A percentile compares a stretch with the other conserved stretches of the same genome.
These are phyloP conservation scores for Calocybe indica DNA, from an alignment of 768 basidiomycete genomes.

Conservation along the genomic window DNA sequence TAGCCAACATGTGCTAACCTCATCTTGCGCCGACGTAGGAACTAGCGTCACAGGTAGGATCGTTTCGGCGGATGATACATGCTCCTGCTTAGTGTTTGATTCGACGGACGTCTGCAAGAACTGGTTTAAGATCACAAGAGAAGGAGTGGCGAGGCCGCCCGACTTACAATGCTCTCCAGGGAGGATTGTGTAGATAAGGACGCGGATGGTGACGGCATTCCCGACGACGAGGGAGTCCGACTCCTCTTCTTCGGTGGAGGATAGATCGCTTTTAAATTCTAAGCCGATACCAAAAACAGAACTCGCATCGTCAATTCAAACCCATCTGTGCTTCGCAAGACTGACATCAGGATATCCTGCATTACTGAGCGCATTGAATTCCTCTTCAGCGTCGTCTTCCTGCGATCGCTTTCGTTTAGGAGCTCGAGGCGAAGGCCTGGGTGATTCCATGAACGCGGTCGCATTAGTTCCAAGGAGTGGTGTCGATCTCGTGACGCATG, in stretches of 20 bases:
- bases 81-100: no score
- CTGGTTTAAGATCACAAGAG: no score
- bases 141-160: no score
- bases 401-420: constrained; percentile 24
- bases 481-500: no score
- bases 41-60: no score
- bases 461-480: background rate
- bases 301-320: background rate
- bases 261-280: constrained; percentile 46
- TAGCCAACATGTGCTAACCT: no score
- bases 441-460: background rate
- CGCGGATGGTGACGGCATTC: background rate
- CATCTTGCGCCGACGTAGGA: no score
- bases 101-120: no score
- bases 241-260: constrained; percentile 29
- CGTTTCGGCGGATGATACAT: no score
- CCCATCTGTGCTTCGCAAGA: background rate
- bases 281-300: background rate
- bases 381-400: constrained; percentile 14
- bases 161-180: no score
- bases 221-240: constrained; percentile 31
- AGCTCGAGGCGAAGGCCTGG: constrained; percentile 2
- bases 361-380: constrained; percentile 7
- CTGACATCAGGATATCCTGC: constrained; percentile 41
- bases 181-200: constrained; percentile 8